Percentiles rank a stretch among this genome's conserved stretches.
phyloP scores from a whole-genome alignment of 208 protist genomes.

The Leishmania tropica region DNA sequence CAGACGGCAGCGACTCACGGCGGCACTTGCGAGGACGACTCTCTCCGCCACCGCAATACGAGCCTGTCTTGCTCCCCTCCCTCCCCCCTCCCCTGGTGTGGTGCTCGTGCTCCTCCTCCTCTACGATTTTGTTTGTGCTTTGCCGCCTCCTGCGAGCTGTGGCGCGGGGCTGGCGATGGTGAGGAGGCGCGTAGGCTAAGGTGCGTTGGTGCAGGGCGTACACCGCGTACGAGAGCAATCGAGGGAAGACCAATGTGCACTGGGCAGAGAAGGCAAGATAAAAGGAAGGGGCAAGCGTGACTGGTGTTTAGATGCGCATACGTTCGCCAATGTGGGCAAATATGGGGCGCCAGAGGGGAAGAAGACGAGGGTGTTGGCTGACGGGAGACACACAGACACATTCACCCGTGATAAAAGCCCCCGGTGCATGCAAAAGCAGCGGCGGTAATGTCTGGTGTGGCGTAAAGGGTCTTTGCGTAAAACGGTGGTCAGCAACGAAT shows the following conservation, averaged over 20 bases:
- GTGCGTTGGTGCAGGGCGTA: not conserved
- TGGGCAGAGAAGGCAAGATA: not conserved
- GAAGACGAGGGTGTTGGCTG: not conserved
- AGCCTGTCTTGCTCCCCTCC: not conserved
- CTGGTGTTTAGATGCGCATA: not conserved
- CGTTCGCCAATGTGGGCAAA: not conserved
- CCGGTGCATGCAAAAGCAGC: not conserved
- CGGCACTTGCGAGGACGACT: not conserved
- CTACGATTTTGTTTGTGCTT: not conserved
- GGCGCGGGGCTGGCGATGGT: not conserved
- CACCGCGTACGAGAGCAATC: not conserved
- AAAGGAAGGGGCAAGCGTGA: not conserved
- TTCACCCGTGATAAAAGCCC: not conserved
- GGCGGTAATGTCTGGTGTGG: not conserved
- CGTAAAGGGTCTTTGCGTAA: not conserved
- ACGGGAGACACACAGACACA: not conserved
- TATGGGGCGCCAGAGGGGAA: not conserved
- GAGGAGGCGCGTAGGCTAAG: not conserved
- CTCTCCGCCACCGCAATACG: not conserved
- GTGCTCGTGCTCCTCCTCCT: not conserved
- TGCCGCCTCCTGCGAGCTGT: not conserved
- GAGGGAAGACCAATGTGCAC: not conserved
- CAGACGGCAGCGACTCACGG: not conserved
- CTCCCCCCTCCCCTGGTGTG: not conserved
- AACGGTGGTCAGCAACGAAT: not conserved